Percentiles rank a stretch among this genome's conserved stretches.
Evolutionary conservation across 2,329 filamentous ascomycete species (phyloP).

Genomic region (Penicillium sp.): DNA sequence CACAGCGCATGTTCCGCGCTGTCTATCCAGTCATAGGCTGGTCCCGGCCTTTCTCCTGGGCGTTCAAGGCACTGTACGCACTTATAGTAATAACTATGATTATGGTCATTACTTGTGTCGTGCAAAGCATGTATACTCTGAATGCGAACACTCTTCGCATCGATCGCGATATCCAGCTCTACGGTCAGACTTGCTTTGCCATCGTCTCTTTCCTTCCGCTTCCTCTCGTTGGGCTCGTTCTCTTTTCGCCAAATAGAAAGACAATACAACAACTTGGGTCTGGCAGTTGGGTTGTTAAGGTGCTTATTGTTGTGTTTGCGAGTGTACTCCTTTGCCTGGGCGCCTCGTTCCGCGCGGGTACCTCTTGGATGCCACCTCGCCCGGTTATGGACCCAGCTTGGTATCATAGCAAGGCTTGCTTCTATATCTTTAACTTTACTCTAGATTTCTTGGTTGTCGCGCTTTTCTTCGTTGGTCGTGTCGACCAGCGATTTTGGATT

Average conservation of each 20-base stretch:
- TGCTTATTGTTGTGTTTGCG: slow-evolving; percentile 61
- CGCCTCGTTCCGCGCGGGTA: slow-evolving; percentile 66
- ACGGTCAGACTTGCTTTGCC: slow-evolving; percentile 61
- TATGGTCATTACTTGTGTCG: slow-evolving; percentile 63
- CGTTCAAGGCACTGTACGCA: slow-evolving; percentile 60
- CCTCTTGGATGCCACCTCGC: slow-evolving; percentile 53
- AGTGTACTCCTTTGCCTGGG: slow-evolving; percentile 64
- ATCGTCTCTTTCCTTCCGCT: slow-evolving; percentile 67
- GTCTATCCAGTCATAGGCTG: slow-evolving; percentile 71
- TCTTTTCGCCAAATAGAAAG: slow-evolving; percentile 48
- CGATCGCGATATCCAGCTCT: slow-evolving; percentile 64
- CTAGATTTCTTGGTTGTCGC: slow-evolving; percentile 70
- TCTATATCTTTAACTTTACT: slow-evolving; percentile 76
- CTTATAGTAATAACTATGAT: slow-evolving; percentile 60
- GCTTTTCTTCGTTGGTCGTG: slow-evolving; percentile 64
- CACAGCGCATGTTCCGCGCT: slow-evolving; percentile 72
- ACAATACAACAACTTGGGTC: slow-evolving; percentile 62
- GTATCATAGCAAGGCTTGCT: slow-evolving; percentile 69
- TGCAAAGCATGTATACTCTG: slow-evolving; percentile 68
- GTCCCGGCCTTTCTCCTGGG: slow-evolving; percentile 52
- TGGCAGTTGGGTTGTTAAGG: slow-evolving; percentile 66
- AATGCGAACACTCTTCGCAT: slow-evolving; percentile 49
- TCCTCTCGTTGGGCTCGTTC: slow-evolving; percentile 51
- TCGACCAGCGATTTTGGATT: slow-evolving; percentile 74
- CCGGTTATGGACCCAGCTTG: slow-evolving; percentile 59